Base-by-base conservation (phyloP, 352 stramenopile species). In the Globisporangium splendens region DNA sequence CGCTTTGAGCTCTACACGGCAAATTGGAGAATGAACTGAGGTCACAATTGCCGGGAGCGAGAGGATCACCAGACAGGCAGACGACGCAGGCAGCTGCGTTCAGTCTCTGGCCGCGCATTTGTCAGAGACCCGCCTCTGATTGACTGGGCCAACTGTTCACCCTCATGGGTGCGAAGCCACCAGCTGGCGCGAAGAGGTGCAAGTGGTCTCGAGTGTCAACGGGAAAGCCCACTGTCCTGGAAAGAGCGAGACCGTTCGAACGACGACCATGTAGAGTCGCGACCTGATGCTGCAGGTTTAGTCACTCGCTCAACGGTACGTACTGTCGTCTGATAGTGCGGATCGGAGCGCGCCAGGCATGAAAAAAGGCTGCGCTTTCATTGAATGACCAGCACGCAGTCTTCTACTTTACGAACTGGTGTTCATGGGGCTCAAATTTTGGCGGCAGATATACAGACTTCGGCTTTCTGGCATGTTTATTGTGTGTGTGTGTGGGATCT, bases 1-100 rank as follows among this genome's bases (percentile, higher is more conserved):
- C 2, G 18, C 3, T 1, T 50, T 13, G 46, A 50, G 22, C 46
- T 31, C 24, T 31, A 5, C 24, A 5, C 2, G 46, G 15, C 46
- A 50, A 50, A 50, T 50, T 50, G 46, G 18, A 50, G 46, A 50
- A 50, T 50, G 46, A 13, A 8, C 44, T 12, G 35, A 41, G 12
- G 2, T 8, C 10, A 17, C 11, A 13, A 10, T 43, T 8, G 38
- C 38, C 10, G 38, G 10, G 38, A 17, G 38, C 8, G 10, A 43
- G 14, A 43, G 38, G 10, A 17, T 43, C 38, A 3, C 38, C 38
- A 43, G 38, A 13, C 38, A 43, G 38, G 10, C 38, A 43, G 38
- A 41, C 35, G 35, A 12, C 7, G 35, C 35, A 41, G 35, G 14
- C 38, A 43, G 11, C 14, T 43, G 10, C 10, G 10, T 13, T 8